Conservation (phyloP, 345 rosid genomes). For the Firmiana major region DNA sequence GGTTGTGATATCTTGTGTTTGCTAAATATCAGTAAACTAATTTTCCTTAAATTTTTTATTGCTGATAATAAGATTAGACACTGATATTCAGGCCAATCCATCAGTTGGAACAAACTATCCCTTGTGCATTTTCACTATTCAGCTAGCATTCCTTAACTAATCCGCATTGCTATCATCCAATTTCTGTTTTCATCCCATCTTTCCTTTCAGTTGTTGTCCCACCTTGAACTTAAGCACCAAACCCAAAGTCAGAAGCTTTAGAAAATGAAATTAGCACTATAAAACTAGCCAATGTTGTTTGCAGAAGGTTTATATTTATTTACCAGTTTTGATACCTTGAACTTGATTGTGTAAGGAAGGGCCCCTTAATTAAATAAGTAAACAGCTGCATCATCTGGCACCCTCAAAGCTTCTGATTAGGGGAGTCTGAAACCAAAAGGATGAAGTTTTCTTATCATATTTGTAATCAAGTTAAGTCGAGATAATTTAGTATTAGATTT, state of each 20-base stretch:
- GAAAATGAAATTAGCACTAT: not conserved
- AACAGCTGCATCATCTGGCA: not conserved
- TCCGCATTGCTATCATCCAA: not conserved
- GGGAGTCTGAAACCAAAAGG: not conserved
- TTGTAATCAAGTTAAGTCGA: no score
- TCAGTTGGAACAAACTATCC: not conserved
- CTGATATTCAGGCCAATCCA: not conserved
- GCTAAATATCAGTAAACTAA: not conserved
- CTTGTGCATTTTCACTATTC: not conserved
- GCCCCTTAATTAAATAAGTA: not conserved
- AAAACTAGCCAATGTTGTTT: not conserved
- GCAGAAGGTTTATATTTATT: no score
- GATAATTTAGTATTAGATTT: no score
- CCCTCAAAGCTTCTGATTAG: not conserved
- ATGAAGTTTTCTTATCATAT: not conserved
- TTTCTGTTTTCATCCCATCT: not conserved
- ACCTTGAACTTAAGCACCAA: slow-evolving; percentile 2
- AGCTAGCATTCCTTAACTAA: slow-evolving; percentile 2
- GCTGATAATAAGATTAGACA: not conserved
- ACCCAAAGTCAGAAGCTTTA: not conserved
- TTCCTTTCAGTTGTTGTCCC: not conserved
- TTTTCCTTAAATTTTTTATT: not conserved
- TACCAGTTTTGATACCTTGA: not conserved
- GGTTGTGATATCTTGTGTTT: not conserved
- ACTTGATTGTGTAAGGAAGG: no score